Evolutionary conservation across 129 eudicot genomes (phyloP).

Genomic region (Lactuca saligna): DNA sequence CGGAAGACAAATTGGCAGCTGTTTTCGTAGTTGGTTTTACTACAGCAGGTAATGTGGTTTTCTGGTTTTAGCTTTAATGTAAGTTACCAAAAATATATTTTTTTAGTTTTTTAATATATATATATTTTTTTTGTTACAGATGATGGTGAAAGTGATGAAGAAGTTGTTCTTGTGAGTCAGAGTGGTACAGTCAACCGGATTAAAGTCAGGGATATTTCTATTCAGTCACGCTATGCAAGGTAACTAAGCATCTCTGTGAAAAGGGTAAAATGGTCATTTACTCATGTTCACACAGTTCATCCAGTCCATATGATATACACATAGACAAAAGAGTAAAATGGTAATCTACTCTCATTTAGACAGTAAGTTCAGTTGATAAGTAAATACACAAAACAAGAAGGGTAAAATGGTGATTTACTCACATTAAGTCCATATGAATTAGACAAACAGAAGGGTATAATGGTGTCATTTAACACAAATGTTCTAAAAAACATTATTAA

Average conservation of each 20-base stretch:
- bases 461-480: too few relatives aligned
- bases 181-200: conserved; percentile 92
- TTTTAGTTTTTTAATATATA: neutral
- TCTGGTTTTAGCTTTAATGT: neutral
- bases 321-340: too few relatives aligned
- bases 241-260: conserved; percentile 11
- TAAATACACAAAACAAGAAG: too few relatives aligned
- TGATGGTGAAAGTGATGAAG: conserved; percentile 97
- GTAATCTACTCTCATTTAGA: too few relatives aligned
- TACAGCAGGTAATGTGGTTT: conserved; percentile 52
- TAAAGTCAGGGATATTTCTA: conserved; percentile 81
- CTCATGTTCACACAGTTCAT: too few relatives aligned
- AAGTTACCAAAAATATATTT: neutral
- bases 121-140: conserved; percentile 43
- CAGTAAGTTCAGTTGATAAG: too few relatives aligned
- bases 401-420: too few relatives aligned
- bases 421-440: too few relatives aligned
- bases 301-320: too few relatives aligned
- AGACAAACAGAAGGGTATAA: too few relatives aligned
- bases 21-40: conserved; percentile 95
- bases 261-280: too few relatives aligned
- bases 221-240: conserved; percentile 87
- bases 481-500: too few relatives aligned
- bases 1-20: conserved; percentile 82
- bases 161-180: conserved; percentile 94